Evolutionary conservation across 108 stramenopile species (phyloP).

Genomic region (Nitzschia sp.): DNA sequence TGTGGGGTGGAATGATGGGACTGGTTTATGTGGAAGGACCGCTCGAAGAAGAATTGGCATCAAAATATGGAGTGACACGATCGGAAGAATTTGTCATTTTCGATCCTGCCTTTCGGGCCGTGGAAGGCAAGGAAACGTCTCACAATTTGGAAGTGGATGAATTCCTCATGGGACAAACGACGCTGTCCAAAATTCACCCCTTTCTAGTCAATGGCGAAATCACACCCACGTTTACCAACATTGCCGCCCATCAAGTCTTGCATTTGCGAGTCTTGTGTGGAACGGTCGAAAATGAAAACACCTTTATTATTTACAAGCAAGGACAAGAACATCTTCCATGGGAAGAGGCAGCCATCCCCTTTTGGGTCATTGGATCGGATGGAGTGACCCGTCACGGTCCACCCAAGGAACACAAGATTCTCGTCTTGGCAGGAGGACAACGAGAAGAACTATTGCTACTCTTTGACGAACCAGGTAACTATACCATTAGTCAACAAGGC

Average conservation of each 20-base stretch:
- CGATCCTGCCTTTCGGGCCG: constrained; percentile 40
- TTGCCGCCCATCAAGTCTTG: constrained; percentile 24
- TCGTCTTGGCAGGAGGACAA: constrained; percentile 49
- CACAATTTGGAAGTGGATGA: constrained; percentile 51
- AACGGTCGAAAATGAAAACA: constrained; percentile 48
- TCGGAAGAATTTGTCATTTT: constrained; percentile 48
- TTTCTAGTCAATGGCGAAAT: constrained; percentile 47
- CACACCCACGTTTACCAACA: constrained; percentile 18
- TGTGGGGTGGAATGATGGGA: constrained; percentile 54
- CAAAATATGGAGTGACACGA: constrained; percentile 19
- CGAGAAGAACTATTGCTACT: constrained; percentile 39
- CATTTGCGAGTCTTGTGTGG: constrained; percentile 40
- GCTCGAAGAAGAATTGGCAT: constrained; percentile 31
- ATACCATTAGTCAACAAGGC: constrained; percentile 47
- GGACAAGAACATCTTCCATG: constrained; percentile 27
- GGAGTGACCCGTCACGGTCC: constrained; percentile 39
- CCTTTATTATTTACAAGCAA: constrained; percentile 44
- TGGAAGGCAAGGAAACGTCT: background rate
- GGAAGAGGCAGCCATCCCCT: constrained; percentile 28
- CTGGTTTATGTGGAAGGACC: constrained; percentile 37
- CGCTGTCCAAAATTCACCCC: constrained; percentile 46
- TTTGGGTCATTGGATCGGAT: constrained; percentile 40
- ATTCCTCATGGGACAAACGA: constrained; percentile 45
- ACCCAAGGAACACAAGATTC: constrained; percentile 1
- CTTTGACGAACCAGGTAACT: constrained; percentile 43